Evolutionary conservation across 148 eudicot species (phyloP).

Genomic region (Rhododendron griersonianum): DNA sequence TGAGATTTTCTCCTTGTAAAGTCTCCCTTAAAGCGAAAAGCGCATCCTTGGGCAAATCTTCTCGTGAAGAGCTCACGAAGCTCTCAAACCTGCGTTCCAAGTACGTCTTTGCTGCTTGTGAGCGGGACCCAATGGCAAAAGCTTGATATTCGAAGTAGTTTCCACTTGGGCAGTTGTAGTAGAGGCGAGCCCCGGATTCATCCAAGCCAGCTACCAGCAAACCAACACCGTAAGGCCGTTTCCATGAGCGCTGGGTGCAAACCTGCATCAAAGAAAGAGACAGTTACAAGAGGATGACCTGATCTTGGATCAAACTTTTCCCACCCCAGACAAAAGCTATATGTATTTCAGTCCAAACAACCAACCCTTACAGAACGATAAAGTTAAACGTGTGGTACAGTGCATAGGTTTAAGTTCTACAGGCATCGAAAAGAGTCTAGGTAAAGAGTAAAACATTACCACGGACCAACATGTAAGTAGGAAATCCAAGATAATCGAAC

Average conservation of each 20-base stretch:
- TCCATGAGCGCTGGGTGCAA: constrained; percentile 98
- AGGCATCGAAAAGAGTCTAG: no score
- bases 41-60: constrained; percentile 81
- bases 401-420: background rate
- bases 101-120: constrained; percentile 98
- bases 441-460: no score
- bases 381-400: no score
- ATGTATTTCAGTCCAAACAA: no score
- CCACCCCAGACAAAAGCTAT: no score
- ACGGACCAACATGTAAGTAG: no score
- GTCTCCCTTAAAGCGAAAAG: constrained; percentile 91
- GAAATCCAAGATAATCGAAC: no score
- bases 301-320: constrained; percentile 1
- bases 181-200: constrained; percentile 94
- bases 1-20: constrained; percentile 84
- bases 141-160: constrained; percentile 95
- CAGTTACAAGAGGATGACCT: constrained; percentile 10
- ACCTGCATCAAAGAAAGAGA: constrained; percentile 41
- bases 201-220: constrained; percentile 89
- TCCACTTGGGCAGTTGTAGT: constrained; percentile 99
- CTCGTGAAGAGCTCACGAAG: constrained; percentile 60
- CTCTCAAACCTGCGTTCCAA: constrained; percentile 81
- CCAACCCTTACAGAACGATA: no score
- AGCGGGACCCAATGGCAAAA: constrained; percentile 94
- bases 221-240: constrained; percentile 96